These are phyloP conservation scores for Fusarium fracticaudum DNA, from an alignment of 2,329 filamentous ascomycete genomes.

Conservation along the genomic window DNA sequence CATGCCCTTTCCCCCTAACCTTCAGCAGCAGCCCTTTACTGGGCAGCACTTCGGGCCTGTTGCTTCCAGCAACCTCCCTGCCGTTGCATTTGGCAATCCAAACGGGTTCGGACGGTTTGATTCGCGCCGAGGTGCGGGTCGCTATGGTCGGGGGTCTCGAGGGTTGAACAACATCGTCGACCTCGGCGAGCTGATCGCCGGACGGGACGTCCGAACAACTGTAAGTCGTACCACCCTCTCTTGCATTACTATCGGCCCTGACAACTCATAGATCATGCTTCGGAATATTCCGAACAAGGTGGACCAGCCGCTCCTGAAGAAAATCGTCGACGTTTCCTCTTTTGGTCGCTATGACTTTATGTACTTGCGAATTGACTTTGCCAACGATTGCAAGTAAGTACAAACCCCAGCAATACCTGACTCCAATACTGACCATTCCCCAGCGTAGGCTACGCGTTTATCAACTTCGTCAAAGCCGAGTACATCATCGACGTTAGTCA, in stretches of 20 bases:
- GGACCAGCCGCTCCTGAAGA: conserved; percentile 79
- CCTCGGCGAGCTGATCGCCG: conserved; percentile 50
- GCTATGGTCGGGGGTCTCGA: neutral
- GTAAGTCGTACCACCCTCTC: conserved; percentile 56
- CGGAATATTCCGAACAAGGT: conserved; percentile 95
- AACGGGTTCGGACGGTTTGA: conserved; percentile 17
- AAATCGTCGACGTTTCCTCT: conserved; percentile 80
- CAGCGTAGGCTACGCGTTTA: conserved; percentile 96
- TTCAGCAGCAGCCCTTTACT: conserved; percentile 42
- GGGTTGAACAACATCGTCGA: conserved; percentile 68
- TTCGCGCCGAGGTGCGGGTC: conserved; percentile 29
- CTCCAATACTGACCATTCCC: conserved; percentile 39
- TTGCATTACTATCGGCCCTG: neutral
- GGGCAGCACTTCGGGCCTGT: neutral
- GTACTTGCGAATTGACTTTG: conserved; percentile 91
- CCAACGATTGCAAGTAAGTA: conserved; percentile 82
- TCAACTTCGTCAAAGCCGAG: conserved; percentile 82
- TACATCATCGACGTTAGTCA: conserved; percentile 75
- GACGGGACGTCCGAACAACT: conserved; percentile 79
- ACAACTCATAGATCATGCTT: conserved; percentile 88
- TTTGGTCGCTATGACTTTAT: conserved; percentile 92
- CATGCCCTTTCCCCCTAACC: accelerated
- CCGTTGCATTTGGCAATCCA: neutral
- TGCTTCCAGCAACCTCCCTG: too few relatives aligned
- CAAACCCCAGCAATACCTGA: neutral